Conservation (phyloP, 2,329 filamentous ascomycete genomes). For the Fusarium brevicatenulatum region DNA sequence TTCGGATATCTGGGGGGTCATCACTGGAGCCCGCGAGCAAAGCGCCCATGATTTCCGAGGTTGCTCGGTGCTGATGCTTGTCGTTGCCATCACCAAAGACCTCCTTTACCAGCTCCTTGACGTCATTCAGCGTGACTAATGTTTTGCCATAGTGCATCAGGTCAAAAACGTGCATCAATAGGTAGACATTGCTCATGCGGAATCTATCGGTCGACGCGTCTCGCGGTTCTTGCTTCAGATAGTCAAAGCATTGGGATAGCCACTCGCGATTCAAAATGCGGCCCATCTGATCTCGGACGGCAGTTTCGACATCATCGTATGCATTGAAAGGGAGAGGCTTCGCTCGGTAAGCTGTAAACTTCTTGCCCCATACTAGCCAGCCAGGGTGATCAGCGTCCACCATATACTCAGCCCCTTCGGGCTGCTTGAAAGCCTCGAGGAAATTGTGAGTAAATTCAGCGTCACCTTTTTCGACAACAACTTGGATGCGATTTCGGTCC, state of each 20-base stretch:
- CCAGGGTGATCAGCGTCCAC: conserved; percentile 92
- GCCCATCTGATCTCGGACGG: conserved; percentile 81
- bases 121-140: conserved; percentile 82
- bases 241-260: conserved; percentile 89
- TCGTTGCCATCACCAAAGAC: conserved; percentile 94
- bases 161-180: conserved; percentile 90
- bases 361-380: conserved; percentile 95
- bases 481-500: conserved; percentile 78
- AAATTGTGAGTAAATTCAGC: conserved; percentile 82
- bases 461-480: conserved; percentile 79
- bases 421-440: conserved; percentile 79
- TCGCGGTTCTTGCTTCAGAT: conserved; percentile 94
- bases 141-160: conserved; percentile 85
- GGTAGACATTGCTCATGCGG: conserved; percentile 85
- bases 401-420: conserved; percentile 78
- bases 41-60: conserved; percentile 90
- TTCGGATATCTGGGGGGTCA: conserved; percentile 76
- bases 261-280: conserved; percentile 82
- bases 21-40: conserved; percentile 84
- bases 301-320: conserved; percentile 84
- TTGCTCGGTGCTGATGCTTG: conserved; percentile 97
- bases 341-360: conserved; percentile 81
- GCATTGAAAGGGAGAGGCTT: conserved; percentile 72
- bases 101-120: conserved; percentile 80
- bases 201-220: conserved; percentile 86